These are phyloP conservation scores for Saturnispora zaruensis DNA, from an alignment of 805 yeast species.

Conservation along the genomic window DNA sequence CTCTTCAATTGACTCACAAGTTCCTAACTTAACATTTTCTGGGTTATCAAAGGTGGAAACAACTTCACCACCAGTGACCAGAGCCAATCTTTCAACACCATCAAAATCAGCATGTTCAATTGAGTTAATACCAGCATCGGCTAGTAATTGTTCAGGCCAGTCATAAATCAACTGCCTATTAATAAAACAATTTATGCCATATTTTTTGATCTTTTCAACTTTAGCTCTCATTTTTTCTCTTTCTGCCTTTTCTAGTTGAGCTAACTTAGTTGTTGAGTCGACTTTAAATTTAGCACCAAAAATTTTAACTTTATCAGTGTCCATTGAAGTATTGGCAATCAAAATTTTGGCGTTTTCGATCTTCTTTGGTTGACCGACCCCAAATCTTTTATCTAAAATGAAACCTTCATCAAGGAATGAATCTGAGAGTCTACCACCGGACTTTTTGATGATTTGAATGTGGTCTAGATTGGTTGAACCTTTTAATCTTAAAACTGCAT, in stretches of 20 bases:
- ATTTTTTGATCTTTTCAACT: constrained; percentile 81
- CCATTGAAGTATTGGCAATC: constrained; percentile 92
- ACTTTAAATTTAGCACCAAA: constrained; percentile 98
- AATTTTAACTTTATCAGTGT: constrained; percentile 94
- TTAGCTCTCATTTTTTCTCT: constrained; percentile 85
- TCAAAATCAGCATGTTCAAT: constrained; percentile 98
- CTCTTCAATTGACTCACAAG: constrained; percentile 86
- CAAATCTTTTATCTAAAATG: constrained; percentile 83
- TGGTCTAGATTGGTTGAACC: constrained; percentile 86
- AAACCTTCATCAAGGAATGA: constrained; percentile 96
- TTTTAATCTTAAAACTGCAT: constrained; percentile 80
- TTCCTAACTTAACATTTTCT: constrained; percentile 74
- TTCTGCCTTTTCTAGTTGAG: constrained; percentile 60
- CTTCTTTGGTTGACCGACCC: constrained; percentile 87
- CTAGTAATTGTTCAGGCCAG: constrained; percentile 92
- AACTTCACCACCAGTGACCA: constrained; percentile 97
- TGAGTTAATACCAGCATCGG: constrained; percentile 80
- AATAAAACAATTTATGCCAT: constrained; percentile 75
- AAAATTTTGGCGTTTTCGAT: constrained; percentile 77
- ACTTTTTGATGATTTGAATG: constrained; percentile 86
- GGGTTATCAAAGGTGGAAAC: constrained; percentile 94
- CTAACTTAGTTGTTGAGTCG: constrained; percentile 84
- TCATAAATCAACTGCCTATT: constrained; percentile 96
- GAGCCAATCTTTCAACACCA: constrained; percentile 92
- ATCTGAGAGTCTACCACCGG: constrained; percentile 87